Base-by-base conservation (phyloP, 2,329 filamentous ascomycete species). In the Pyricularia pennisetigena region DNA sequence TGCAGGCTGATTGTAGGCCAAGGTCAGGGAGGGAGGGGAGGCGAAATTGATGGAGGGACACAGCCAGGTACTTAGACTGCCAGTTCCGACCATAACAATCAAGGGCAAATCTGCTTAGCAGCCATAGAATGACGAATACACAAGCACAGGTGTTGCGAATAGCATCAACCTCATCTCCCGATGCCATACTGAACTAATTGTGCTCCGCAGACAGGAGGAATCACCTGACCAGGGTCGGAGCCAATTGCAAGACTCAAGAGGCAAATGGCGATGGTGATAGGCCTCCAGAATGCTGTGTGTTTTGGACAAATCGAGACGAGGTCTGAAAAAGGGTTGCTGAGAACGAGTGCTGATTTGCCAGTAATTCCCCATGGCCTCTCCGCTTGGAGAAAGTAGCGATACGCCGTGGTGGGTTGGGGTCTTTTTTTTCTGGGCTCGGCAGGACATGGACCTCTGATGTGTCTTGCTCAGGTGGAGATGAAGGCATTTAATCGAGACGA, bases 291-390 rank as follows among this genome's bases (percentile, higher is more conserved):
- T 73, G 72, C 75, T 72, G 74, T 59, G 74, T 76, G 76, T 74
- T 35, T 74, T 74, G 74, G 68, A 69, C 69, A 67, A 70, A 72
- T 74, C 72, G 73, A 73, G 74, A 74, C 76, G 76, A 79, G 73
- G 79, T 77, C 76, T 77, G 74, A 76, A 74, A 74, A 49, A 49
- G 14, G 41, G 41, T n/a, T n/a, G 41, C 76, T 73, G 75, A 77
- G 75, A 75, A 76, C 77, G 77, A 74, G 77, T 78, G 79, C 79
- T 85, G 83, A 85, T 85, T 85, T 85, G 83, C 69, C 69, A 70
- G 59, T 30, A 63, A 65, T 30, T 62, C 41, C n/a, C 41, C 41
- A 49, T 49, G 14, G 7, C 41, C 41, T 49, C 41, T 49, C 41
- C 41, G 41, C 41, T 49, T 20, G 41, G 41, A 49, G 20, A 16